phyloP scores from a whole-genome alignment of 352 stramenopile genomes.

The Elongisporangium anandrum region DNA sequence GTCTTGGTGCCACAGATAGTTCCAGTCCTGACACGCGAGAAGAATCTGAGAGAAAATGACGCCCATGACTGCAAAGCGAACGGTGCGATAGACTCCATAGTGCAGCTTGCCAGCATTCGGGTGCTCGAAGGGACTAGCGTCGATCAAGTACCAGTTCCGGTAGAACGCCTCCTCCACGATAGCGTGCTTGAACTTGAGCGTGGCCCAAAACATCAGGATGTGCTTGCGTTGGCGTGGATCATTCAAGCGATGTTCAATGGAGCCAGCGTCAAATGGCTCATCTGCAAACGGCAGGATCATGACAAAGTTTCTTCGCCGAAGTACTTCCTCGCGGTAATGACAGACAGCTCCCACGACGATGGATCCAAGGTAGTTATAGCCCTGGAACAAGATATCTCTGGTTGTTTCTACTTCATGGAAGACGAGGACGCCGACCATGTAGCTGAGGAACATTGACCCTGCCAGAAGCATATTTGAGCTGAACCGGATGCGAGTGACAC shows the following conservation, averaged over 20 bases:
- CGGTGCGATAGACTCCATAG: conserved; percentile 24
- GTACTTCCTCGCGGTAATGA: conserved; percentile 34
- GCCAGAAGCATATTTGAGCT: conserved; percentile 24
- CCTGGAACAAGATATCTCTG: conserved; percentile 34
- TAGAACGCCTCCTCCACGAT: conserved; percentile 38
- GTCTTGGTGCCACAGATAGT: conserved; percentile 19
- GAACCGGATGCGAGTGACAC: conserved; percentile 38
- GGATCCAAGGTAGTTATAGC: conserved; percentile 35
- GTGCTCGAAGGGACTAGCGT: conserved; percentile 38
- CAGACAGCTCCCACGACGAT: conserved; percentile 30
- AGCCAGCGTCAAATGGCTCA: conserved; percentile 13
- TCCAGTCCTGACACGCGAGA: conserved; percentile 32
- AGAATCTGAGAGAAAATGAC: conserved; percentile 34
- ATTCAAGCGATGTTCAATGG: conserved; percentile 20
- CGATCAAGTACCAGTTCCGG: conserved; percentile 39
- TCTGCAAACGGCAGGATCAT: conserved; percentile 33
- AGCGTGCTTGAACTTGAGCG: conserved; percentile 34
- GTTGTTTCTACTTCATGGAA: conserved; percentile 20
- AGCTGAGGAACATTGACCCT: conserved; percentile 17
- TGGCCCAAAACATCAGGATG: conserved; percentile 18
- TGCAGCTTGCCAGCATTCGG: conserved; percentile 33
- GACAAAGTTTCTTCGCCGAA: conserved; percentile 30
- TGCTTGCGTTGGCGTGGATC: conserved; percentile 31
- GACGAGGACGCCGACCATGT: conserved; percentile 17
- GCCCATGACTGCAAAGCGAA: conserved; percentile 31